Evolutionary conservation across 306 rosid genomes (phyloP), one percentile per base, ranked within the genome.

Genomic region (Acacia crassicarpa): DNA sequence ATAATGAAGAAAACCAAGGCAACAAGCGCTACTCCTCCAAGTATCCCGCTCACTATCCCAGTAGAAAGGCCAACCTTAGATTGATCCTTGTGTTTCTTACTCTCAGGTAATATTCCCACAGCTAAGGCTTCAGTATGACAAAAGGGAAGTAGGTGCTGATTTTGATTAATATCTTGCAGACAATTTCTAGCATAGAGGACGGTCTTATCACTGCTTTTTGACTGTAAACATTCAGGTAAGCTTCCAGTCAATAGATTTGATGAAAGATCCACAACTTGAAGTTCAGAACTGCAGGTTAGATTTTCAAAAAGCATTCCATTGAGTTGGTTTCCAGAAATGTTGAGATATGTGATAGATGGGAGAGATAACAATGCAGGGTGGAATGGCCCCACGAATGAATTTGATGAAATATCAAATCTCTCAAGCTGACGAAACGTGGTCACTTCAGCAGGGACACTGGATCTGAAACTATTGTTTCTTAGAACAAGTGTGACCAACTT

Each of bases 91-190:
- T 59, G 78, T 76, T 92, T 92, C 84, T 81, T 89, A 73, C 74
- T 83, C 74, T 87, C 90, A 5, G 94, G 87, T 44, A 86, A 65
- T 81, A 95, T 90, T 80, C 99, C 98, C 79, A 92, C 99, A 62
- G 99, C 99, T 43, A 95, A 81, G 5, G 99, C 99, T 88, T 92
- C 98, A 67, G 89, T 95, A 65, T 58, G 93, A 76, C 98, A 95
- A 80, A 89, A 91, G 14, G 89, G 81, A 45, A 53, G 83, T 5
- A 84, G 88, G 49, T 87, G 84, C 65, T 95, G 99, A 62, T 84
- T 78, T 75, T 91, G 92, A 63, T 87, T 75, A 25, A 83, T 78
- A 23, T 84, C 83, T 70, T 83, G 88, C 19, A 95, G 86, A 84
- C 98, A 95, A 72, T 95, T 95, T 69, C 83, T 78, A 40, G 69